These are phyloP conservation scores for Malus asiatica DNA, from an alignment of 306 rosid genomes.

Conservation along the genomic window DNA sequence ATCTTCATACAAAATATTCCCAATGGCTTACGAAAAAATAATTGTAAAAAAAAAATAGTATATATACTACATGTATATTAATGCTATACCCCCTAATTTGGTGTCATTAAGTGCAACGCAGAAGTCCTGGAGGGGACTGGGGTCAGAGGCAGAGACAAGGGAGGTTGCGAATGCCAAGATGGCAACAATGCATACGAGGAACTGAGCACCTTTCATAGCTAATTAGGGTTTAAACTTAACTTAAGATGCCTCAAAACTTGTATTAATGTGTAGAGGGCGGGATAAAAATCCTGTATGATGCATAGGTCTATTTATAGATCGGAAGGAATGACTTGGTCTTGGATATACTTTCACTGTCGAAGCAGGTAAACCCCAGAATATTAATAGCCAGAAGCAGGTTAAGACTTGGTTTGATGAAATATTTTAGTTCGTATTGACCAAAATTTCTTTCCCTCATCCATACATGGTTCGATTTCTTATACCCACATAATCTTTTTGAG, in stretches of 20 bases:
- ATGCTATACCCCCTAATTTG: neutral
- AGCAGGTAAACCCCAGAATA: neutral
- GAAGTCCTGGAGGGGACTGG: constrained; percentile 8
- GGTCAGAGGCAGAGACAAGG: neutral
- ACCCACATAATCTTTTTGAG: no score
- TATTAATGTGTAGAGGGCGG: neutral
- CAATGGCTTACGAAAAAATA: neutral
- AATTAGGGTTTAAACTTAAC: neutral
- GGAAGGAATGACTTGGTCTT: neutral
- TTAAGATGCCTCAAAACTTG: neutral
- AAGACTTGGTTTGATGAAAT: neutral
- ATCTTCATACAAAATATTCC: no score
- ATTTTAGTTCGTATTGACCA: neutral
- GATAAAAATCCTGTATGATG: neutral
- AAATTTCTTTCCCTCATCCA: no score
- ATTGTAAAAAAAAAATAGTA: no score
- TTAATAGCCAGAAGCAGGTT: neutral
- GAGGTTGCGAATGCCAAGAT: neutral
- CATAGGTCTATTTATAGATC: neutral
- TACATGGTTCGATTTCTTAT: no score
- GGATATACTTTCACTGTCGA: neutral
- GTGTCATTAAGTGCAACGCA: neutral
- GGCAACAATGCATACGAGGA: neutral
- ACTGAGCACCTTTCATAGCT: neutral
- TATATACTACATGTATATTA: neutral